Evolutionary conservation across 2,329 filamentous ascomycete species (phyloP), one percentile per base, ranked within the genome.

Genomic region (Akanthomyces lecanii): DNA sequence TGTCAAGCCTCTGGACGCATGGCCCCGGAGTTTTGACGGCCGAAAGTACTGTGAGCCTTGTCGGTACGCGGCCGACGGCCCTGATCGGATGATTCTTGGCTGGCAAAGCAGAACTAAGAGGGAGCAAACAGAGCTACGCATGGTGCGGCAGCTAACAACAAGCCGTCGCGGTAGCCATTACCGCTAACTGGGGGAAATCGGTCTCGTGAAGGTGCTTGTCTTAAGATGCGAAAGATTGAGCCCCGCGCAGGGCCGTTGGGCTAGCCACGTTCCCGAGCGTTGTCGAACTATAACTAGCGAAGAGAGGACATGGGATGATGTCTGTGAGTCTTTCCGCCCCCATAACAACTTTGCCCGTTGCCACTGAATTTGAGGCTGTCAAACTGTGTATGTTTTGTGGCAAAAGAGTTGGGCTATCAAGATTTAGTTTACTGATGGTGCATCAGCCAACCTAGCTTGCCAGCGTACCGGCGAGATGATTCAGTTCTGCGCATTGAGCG

Each of bases 91-190:
- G 40, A 45, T 45, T 56, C 53, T 30, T 6, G 14, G 7, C 53
- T 38, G 40, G 30, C 11, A 54, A n/a, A n/a, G 38, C 4, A 45
- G 40, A 23, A n/a, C 14, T 5, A 21, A 12, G 23, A 44, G 33
- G 10, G 38, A n/a, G 3, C 2, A 45, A 33, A 21, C 16, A 45
- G 23, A 44, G 23, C 23, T 30, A 6, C 28, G 4, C 6, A 56
- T 56, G 53, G 53, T 56, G 53, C 38, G 53, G 11, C 53, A 45
- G 25, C 53, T 56, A 56, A 38, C 25, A 33, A 5, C 38, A 33
- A 45, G 23, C 38, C 21, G 14, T 8, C 10, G 48, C 28, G 25
- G 45, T 54, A n/a, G 53, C 38, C 25, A 16, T 21, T 38, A 52
- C 25, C 14, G 38, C 23, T 56, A n/a, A 16, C 23, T 56, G 40